Conservation (phyloP, 176 grass and related monocot species). For the Phragmites australis region DNA sequence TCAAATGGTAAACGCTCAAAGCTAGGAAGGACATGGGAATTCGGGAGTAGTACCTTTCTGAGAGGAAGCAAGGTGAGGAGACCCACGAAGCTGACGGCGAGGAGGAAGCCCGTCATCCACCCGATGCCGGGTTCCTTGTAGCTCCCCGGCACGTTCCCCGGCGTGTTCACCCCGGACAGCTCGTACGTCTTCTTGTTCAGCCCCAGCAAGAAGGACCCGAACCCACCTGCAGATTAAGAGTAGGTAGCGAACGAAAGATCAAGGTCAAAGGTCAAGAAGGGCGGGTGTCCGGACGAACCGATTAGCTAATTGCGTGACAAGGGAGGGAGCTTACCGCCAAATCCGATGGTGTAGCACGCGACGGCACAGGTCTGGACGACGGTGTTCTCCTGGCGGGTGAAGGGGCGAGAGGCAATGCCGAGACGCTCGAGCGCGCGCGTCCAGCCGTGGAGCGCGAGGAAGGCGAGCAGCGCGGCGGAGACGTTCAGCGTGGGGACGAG, state of each 20-base stretch:
- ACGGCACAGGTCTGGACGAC: slow-evolving; percentile 89
- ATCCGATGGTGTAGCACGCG: slow-evolving; percentile 89
- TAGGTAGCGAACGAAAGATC: neutral
- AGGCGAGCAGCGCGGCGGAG: slow-evolving; percentile 89
- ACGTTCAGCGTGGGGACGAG: slow-evolving; percentile 89
- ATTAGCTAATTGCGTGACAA: neutral
- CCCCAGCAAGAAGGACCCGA: slow-evolving; percentile 86
- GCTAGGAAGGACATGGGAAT: neutral
- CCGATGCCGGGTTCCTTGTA: slow-evolving; percentile 87
- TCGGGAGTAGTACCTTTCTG: slow-evolving; percentile 85
- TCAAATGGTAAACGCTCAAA: slow-evolving; percentile 11
- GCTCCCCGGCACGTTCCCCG: slow-evolving; percentile 81
- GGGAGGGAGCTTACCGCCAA: slow-evolving; percentile 50
- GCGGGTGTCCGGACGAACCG: neutral
- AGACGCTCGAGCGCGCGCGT: slow-evolving; percentile 61
- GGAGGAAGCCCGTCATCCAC: slow-evolving; percentile 96
- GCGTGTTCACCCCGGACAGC: slow-evolving; percentile 66
- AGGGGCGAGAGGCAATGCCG: slow-evolving; percentile 70
- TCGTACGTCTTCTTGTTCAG: slow-evolving; percentile 95
- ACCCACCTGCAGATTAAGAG: slow-evolving; percentile 58
- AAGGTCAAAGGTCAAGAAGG: slow-evolving; percentile 1
- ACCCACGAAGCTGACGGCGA: slow-evolving; percentile 78
- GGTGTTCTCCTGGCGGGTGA: slow-evolving; percentile 98
- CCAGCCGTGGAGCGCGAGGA: slow-evolving; percentile 80
- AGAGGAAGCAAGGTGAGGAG: slow-evolving; percentile 89